phyloP scores from a whole-genome alignment of 352 stramenopile species.

The Phytopythium kandeliae region DNA sequence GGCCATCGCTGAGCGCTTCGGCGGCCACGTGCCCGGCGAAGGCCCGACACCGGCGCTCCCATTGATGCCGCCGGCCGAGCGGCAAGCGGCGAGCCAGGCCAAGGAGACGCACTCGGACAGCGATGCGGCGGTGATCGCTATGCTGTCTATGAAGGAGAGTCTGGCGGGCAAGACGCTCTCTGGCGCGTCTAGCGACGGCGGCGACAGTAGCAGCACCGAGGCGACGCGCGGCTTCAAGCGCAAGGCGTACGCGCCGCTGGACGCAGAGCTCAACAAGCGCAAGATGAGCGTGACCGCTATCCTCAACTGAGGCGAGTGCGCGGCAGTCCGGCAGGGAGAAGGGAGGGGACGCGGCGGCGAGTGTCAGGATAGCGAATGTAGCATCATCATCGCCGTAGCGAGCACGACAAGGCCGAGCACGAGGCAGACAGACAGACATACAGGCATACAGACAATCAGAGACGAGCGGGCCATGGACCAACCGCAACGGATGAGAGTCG shows the following conservation, averaged over 20 bases:
- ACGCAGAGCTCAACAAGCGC: slow-evolving; percentile 56
- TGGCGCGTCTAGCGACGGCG: slow-evolving; percentile 37
- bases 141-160: slow-evolving; percentile 79
- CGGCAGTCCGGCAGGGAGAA: too few relatives aligned
- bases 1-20: slow-evolving; percentile 4
- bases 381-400: not conserved
- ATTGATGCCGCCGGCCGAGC: not conserved
- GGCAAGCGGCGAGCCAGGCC: not conserved
- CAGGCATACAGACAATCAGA: too few relatives aligned
- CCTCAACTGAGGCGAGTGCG: slow-evolving; percentile 52
- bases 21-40: slow-evolving; percentile 3
- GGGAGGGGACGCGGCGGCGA: too few relatives aligned
- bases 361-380: slow-evolving; percentile 5
- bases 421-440: too few relatives aligned
- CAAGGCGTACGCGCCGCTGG: slow-evolving; percentile 60
- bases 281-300: slow-evolving; percentile 88
- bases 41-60: not conserved
- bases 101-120: slow-evolving; percentile 60
- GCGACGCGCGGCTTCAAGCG: slow-evolving; percentile 40
- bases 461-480: too few relatives aligned
- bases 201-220: slow-evolving; percentile 26
- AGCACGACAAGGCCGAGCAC: not conserved
- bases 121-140: slow-evolving; percentile 65
- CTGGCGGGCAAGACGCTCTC: slow-evolving; percentile 10
- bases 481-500: too few relatives aligned